Conservation (phyloP, 2,329 filamentous ascomycete genomes). For the Gremmenia infestans region DNA sequence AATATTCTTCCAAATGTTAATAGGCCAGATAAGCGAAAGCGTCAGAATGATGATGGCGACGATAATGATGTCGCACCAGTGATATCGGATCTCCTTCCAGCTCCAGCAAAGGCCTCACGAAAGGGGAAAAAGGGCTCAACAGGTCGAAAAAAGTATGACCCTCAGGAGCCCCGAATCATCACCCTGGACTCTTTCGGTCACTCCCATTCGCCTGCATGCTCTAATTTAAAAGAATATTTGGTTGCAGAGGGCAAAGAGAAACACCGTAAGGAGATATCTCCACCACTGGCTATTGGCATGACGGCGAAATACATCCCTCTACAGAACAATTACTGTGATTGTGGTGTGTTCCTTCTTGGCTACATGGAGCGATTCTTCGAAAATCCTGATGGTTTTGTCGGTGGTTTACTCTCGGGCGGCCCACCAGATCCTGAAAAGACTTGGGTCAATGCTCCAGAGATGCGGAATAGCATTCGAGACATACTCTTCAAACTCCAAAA, state of each 20-base stretch:
- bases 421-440: constrained; percentile 42
- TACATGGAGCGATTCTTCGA: constrained; percentile 80
- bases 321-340: constrained; percentile 84
- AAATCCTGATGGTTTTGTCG: constrained; percentile 65
- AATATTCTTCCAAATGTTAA: background rate
- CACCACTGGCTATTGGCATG: constrained; percentile 43
- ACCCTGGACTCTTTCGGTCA: constrained; percentile 81
- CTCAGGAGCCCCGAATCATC: constrained; percentile 65
- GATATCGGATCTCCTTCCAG: constrained; percentile 9
- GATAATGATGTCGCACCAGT: background rate
- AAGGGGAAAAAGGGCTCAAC: constrained; percentile 27
- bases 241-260: constrained; percentile 65
- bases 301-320: constrained; percentile 70
- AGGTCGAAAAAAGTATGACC: constrained; percentile 42
- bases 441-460: constrained; percentile 45
- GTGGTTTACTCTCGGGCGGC: constrained; percentile 55
- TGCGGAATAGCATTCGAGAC: constrained; percentile 62
- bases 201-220: constrained; percentile 58
- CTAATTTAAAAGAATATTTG: constrained; percentile 71
- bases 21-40: constrained; percentile 9
- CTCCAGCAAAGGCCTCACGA: constrained; percentile 22
- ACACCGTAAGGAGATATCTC: constrained; percentile 34
- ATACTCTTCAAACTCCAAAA: constrained; percentile 59
- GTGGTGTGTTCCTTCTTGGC: constrained; percentile 78
- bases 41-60: constrained; percentile 10